phyloP scores from a whole-genome alignment of 1,284 basidiomycete species.

The Apiotrichum brassicae region DNA sequence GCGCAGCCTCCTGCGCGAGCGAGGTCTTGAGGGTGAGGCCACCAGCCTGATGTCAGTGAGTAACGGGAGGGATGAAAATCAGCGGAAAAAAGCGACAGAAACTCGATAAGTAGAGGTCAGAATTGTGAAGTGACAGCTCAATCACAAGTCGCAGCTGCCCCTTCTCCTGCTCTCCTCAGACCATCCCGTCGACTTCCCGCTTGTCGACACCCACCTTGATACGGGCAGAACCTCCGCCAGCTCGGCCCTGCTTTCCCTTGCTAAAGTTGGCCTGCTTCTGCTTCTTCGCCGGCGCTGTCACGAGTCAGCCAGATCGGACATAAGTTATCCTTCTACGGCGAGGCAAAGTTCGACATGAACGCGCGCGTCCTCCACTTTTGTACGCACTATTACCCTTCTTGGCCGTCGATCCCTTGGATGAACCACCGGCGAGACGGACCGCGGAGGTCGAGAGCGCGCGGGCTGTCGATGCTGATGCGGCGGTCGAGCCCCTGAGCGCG shows the following conservation, averaged over 20 bases:
- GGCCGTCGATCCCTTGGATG: not conserved
- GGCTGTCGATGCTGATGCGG: constrained; percentile 14
- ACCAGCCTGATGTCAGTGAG: constrained; percentile 10
- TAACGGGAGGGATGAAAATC: no score
- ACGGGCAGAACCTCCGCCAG: not conserved
- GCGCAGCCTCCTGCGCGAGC: constrained; percentile 23
- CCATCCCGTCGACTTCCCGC: no score
- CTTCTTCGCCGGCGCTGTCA: not conserved
- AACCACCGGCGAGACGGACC: constrained; percentile 6
- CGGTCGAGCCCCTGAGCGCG: constrained; percentile 1
- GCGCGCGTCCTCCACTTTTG: no score
- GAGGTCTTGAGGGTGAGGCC: constrained; percentile 22
- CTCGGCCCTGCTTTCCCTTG: not conserved
- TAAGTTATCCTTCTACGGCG: no score
- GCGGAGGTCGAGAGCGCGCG: constrained; percentile 19
- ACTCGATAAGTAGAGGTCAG: no score
- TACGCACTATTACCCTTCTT: not conserved
- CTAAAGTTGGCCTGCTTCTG: constrained; percentile 1
- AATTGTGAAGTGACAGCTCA: no score
- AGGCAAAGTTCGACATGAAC: no score
- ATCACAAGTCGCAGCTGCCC: no score
- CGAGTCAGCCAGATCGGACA: no score
- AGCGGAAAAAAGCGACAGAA: no score
- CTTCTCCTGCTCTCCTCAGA: no score
- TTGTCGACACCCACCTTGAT: constrained; percentile 7